Conservation (phyloP, 805 yeast species). For the Candida maltosa region DNA sequence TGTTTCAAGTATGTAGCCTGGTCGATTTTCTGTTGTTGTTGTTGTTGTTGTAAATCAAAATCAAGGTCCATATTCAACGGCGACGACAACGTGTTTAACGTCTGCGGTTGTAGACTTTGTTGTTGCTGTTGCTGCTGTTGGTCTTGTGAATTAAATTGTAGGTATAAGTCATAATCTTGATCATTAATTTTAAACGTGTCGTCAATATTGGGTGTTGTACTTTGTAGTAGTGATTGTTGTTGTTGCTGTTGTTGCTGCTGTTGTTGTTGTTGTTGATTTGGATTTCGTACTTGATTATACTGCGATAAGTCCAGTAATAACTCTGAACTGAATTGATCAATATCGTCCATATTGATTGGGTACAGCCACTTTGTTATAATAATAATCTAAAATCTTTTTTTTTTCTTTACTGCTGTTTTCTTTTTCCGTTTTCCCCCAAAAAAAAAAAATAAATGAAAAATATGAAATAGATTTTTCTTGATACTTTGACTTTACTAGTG, state of each 20-base stretch:
- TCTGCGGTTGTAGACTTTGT: neutral
- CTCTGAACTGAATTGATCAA: constrained; percentile 7
- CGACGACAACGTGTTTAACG: no score
- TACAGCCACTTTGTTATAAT: no score
- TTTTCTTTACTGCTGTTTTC: no score
- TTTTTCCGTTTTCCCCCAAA: no score
- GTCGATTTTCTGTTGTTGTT: neutral
- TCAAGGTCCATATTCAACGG: no score
- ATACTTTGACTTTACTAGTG: no score
- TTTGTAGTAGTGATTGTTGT: neutral
- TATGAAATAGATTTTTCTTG: no score
- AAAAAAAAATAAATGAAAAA: no score
- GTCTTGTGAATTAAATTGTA: neutral
- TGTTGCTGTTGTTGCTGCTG: constrained; percentile 4
- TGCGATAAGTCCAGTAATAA: neutral
- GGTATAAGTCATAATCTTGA: neutral
- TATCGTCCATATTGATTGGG: no score
- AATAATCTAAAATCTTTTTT: no score
- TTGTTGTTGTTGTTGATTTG: constrained; percentile 4
- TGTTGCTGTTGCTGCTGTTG: constrained; percentile 1
- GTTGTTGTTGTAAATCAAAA: neutral
- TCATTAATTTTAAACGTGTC: neutral
- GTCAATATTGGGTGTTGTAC: neutral
- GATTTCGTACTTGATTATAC: neutral
- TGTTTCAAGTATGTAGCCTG: no score